Evolutionary conservation across 352 stramenopile genomes (phyloP), one percentile per base, ranked within the genome.

Genomic region (Bremia lactucae): DNA sequence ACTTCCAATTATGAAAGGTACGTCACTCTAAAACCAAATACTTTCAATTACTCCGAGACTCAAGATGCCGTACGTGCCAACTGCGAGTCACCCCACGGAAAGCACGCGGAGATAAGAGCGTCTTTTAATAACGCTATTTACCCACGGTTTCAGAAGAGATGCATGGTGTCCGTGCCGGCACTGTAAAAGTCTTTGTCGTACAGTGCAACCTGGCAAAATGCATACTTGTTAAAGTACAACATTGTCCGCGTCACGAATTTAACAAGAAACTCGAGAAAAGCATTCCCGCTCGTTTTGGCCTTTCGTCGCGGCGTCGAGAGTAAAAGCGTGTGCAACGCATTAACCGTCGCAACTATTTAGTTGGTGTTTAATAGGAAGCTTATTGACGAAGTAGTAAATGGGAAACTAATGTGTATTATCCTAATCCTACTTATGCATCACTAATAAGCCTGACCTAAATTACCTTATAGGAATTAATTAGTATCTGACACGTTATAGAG

Each of bases 171-270:
- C 14, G 61, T 55, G 9, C 80, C 77, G 21, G 80, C 80, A 31
- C 62, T 61, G 10, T 68, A 59, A 50, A 93, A 90, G 44, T 86
- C 68, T 38, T 87, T 90, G 11, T 77, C 80, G 57, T 93, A 88
- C n/a, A 93, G 62, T 15, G 77, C 77, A 19, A 93, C 68, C 23
- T 90, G 80, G 37, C 77, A 89, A 43, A 89, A 90, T 2, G 80
- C 80, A 48, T 78, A 93, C 54, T 93, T 93, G 67, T 93, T 93
- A 42, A 87, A 93, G 28, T 84, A 81, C 40, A 81, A 57, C 49
- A 87, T 65, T 46, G 87, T 87, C 34, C 68, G 69, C 33, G 72
- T 71, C 10, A 87, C 69, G 22, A 87, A 46, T 40, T 65, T 63
- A 29, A 88, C 68, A 24, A 92, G 53, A 44, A 77, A 92, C 42